A percentile compares a stretch with the other conserved stretches of the same genome.
These are phyloP conservation scores for Ganoderma resinaceum DNA, from an alignment of 1,284 basidiomycete genomes.

Conservation along the genomic window DNA sequence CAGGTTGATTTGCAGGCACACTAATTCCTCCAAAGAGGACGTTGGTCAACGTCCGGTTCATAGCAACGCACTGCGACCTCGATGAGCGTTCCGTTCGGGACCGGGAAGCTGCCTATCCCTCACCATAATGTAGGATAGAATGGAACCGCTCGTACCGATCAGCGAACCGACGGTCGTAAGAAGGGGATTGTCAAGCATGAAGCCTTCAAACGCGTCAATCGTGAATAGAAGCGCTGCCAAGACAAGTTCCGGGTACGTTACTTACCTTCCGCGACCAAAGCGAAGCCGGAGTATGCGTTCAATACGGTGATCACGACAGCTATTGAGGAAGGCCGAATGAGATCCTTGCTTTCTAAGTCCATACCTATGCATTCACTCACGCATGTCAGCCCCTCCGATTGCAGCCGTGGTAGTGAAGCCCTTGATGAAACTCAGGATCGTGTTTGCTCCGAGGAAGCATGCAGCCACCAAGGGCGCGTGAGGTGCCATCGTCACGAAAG, in stretches of 20 bases:
- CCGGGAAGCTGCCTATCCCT: slow-evolving; percentile 27
- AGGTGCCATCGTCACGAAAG: slow-evolving; percentile 75
- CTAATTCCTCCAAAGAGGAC: slow-evolving; percentile 84
- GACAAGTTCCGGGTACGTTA: not conserved
- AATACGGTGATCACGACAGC: slow-evolving; percentile 89
- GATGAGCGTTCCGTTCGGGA: slow-evolving; percentile 11
- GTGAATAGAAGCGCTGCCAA: not conserved
- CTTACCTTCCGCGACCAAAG: slow-evolving; percentile 86
- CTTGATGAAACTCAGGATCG: slow-evolving; percentile 80
- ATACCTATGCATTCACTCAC: slow-evolving; percentile 49
- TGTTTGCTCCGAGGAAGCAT: slow-evolving; percentile 74
- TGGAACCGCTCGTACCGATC: slow-evolving; percentile 89
- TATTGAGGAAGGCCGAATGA: slow-evolving; percentile 36
- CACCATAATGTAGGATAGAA: slow-evolving; percentile 91
- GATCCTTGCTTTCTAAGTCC: not conserved
- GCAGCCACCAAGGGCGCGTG: slow-evolving; percentile 77
- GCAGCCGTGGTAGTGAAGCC: slow-evolving; percentile 86
- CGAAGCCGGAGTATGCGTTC: slow-evolving; percentile 91
- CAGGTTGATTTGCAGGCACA: slow-evolving; percentile 57
- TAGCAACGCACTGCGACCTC: slow-evolving; percentile 76
- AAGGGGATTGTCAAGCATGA: slow-evolving; percentile 87
- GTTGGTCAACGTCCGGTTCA: slow-evolving; percentile 84
- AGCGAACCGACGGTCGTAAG: slow-evolving; percentile 82
- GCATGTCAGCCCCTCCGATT: slow-evolving; percentile 91
- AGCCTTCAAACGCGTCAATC: slow-evolving; percentile 49